These are phyloP conservation scores for Athelia psychrophila DNA, from an alignment of 1,284 basidiomycete species.

Conservation along the genomic window DNA sequence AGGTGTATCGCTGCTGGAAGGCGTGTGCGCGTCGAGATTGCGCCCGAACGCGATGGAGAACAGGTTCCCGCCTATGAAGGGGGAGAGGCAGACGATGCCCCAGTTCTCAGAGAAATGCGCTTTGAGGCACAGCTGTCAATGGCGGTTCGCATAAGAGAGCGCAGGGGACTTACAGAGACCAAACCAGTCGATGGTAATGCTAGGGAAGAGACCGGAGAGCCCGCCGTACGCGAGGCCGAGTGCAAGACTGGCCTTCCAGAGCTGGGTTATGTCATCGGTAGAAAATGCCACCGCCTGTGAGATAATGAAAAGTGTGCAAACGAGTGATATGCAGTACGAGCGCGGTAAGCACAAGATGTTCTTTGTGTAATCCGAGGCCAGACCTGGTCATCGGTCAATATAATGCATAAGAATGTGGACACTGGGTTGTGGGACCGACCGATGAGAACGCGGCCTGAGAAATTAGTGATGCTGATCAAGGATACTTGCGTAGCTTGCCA, in stretches of 20 bases:
- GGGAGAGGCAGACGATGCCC: slow-evolving; percentile 77
- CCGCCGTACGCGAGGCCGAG: slow-evolving; percentile 78
- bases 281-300: slow-evolving; percentile 63
- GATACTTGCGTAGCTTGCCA: slow-evolving; percentile 89
- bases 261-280: slow-evolving; percentile 55
- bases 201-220: slow-evolving; percentile 76
- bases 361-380: slow-evolving; percentile 77
- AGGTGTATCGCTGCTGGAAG: slow-evolving; percentile 12
- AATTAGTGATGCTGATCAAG: slow-evolving; percentile 83
- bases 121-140: slow-evolving; percentile 21
- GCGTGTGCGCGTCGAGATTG: slow-evolving; percentile 72
- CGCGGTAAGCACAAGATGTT: slow-evolving; percentile 57
- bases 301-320: slow-evolving; percentile 64
- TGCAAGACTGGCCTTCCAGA: slow-evolving; percentile 77
- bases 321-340: slow-evolving; percentile 68
- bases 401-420: not conserved
- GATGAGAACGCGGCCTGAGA: slow-evolving; percentile 74
- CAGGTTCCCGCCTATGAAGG: slow-evolving; percentile 79
- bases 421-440: slow-evolving; percentile 38
- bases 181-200: slow-evolving; percentile 84
- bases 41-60: slow-evolving; percentile 84
- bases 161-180: slow-evolving; percentile 57
- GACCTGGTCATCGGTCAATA: slow-evolving; percentile 32
- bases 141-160: not conserved
- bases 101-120: slow-evolving; percentile 83